Base-by-base conservation (phyloP, 1,139 yeast species). In the Debaryomycetaceae sp. region DNA sequence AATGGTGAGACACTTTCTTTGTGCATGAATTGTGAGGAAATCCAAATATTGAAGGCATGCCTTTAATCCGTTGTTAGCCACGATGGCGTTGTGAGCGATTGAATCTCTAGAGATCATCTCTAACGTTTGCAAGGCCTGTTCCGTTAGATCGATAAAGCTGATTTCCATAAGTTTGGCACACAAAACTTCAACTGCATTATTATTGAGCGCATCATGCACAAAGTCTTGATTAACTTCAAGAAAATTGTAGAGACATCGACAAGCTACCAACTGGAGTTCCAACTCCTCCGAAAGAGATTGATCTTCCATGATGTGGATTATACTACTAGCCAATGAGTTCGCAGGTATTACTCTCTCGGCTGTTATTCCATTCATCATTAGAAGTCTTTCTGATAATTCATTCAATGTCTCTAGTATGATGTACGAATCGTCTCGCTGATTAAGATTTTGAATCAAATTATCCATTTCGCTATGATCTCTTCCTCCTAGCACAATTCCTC, bases 11-110 rank as follows among this genome's bases (percentile, higher is more conserved):
- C 96, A 89, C 52, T 89, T 87, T 46, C 96, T 72, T 62, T 93
- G 99, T 0, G 96, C 89, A 64, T 89, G 96, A 24, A 85, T 76
- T 1, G 97, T 87, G 60, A 93, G 85, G 57, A 93, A 93, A 61
- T 93, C 99, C 50, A 90, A 72, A 57, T 83, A 88, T 55, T 80
- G 81, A 39, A 93, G 63, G 51, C 89, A 84, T 0, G 89, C 82
- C 5, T 75, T 67, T 22, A 91, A 64, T 6, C 95, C 87, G 35
- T 87, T 84, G 46, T 81, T 75, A 13, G 68, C 58, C 41, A 85
- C 64, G 24, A 85, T 73, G 35, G 70, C 75, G 42, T 67, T 62
- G 49, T 72, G 78, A 6, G 76, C 54, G 2, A 83, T 78, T 6
- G 77, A 71, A 37, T 78, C 76, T 47, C 83, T 67, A 1, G 90